Evolutionary conservation across 306 rosid species (phyloP), one percentile per base, ranked within the genome.

Genomic region (Amphicarpaea edgeworthii): DNA sequence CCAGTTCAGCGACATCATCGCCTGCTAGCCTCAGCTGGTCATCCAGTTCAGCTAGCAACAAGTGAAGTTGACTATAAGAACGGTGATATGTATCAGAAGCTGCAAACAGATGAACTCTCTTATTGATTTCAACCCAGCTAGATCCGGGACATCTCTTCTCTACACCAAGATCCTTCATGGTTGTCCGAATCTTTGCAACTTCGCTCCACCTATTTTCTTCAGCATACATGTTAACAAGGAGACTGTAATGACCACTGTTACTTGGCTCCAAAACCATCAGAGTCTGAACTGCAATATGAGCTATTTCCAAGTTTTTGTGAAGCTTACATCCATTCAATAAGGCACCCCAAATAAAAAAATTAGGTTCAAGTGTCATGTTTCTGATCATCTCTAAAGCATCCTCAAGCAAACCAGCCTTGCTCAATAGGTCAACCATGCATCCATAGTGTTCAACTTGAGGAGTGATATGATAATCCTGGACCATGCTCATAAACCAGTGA

Each of bases 271-370:
- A 72, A 55, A 73, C 64, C 83, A 73, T 78, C 80, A 93, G 78
- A 72, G 77, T 86, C 23, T 47, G 72, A 41, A 79, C 88, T 2
- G 87, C 90, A 70, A 83, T 59, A 80, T 79, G 50, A 69, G 91
- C 93, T 73, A 90, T 84, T 53, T 82, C 86, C 75, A 85, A 51
- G 87, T 91, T 87, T 34, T 77, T 86, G 61, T 86, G 83, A 82
- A 91, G 82, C 83, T 90, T 88, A 77, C 96, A 89, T 65, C 97
- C 96, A 78, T 84, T 89, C 76, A 91, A 87, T 80, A 93, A 84
- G 43, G 97, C 93, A 28, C 96, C 91, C 96, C 96, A 91, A 72
- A 93, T 85, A 32, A 88, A 83, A 43, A 91, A 66, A 76, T 90
- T 93, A 3, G 94, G 86, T 73, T 83, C 79, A 62, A 66, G 32